Base-by-base conservation (phyloP, 257 asterid species). In the Linderniella brevidens region DNA sequence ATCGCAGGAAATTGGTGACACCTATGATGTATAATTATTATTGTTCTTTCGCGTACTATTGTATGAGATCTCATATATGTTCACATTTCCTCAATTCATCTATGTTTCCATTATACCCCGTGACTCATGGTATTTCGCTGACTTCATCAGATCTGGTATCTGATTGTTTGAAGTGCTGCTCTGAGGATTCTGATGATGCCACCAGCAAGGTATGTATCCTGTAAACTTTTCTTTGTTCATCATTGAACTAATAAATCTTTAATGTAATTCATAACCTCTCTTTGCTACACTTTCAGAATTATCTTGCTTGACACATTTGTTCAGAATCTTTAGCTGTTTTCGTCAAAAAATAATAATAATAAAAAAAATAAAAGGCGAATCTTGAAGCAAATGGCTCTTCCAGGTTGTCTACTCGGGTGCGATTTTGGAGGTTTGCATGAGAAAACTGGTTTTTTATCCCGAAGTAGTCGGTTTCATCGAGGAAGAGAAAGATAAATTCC, bases 181-280 rank as follows among this genome's bases (percentile, higher is more conserved):
- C 92, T 19, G 97, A 87, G 77, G 97, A 87, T 70, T 83, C 95
- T 52, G 95, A 83, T 67, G 95, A 87, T 66, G 80, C 81, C 55
- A 77, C 70, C 48, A 82, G 94, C 75, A 86, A 82, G 94, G 97
- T 82, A 73, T 55, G 37, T 18, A 14, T 42, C 16, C 9, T 7
- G 41, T 4, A 37, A 42, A 18, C 20, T 49, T 13, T 3, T 35
- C 50, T 42, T n/a, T n/a, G n/a, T n/a, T n/a, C n/a, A n/a, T n/a
- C n/a, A n/a, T n/a, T n/a, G n/a, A n/a, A n/a, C n/a, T n/a, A n/a
- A n/a, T n/a, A n/a, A n/a, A n/a, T n/a, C n/a, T n/a, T n/a, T n/a
- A n/a, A n/a, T n/a, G n/a, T n/a, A n/a, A n/a, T n/a, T n/a, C n/a
- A n/a, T n/a, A n/a, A n/a, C n/a, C n/a, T n/a, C n/a, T 25, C 32